Conservation (phyloP, 345 rosid species). For the Turritis glabra region DNA sequence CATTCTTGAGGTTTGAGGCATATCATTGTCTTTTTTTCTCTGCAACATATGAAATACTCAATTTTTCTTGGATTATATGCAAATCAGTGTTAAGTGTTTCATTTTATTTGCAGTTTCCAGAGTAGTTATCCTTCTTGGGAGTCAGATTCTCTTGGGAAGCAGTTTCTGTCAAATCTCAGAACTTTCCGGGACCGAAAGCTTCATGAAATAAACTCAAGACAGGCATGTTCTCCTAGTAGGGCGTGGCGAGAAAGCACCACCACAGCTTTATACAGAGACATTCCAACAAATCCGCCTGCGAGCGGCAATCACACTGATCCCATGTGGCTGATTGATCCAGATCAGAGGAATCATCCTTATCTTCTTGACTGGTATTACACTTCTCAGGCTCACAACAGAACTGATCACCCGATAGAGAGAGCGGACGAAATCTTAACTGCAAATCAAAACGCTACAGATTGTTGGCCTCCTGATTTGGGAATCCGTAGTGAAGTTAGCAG, state of each 20-base stretch:
- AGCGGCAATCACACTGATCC: slow-evolving; percentile 53
- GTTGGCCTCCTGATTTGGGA: slow-evolving; percentile 52
- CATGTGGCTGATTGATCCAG: slow-evolving; percentile 66
- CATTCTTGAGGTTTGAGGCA: slow-evolving; percentile 78
- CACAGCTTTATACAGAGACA: slow-evolving; percentile 47
- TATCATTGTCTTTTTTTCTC: background rate
- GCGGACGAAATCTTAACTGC: slow-evolving; percentile 34
- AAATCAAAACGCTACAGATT: slow-evolving; percentile 43
- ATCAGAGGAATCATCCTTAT: slow-evolving; percentile 75
- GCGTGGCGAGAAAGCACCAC: slow-evolving; percentile 44
- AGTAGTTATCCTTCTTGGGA: slow-evolving; percentile 90
- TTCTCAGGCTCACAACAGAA: slow-evolving; percentile 45
- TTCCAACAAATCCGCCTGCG: slow-evolving; percentile 39
- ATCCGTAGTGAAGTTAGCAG: slow-evolving; percentile 38
- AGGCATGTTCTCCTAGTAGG: slow-evolving; percentile 46
- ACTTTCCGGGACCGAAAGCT: slow-evolving; percentile 78
- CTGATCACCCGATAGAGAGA: slow-evolving; percentile 33
- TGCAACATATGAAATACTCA: background rate
- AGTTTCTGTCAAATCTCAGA: slow-evolving; percentile 68
- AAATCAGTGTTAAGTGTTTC: slow-evolving; percentile 12
- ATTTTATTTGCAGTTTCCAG: slow-evolving; percentile 72
- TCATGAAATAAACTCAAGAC: slow-evolving; percentile 51
- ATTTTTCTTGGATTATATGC: background rate
- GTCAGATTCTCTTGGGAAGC: slow-evolving; percentile 77
- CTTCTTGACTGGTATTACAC: slow-evolving; percentile 92